Evolutionary conservation across 106 monocot species (phyloP).

Genomic region (Hemerocallis citrina): DNA sequence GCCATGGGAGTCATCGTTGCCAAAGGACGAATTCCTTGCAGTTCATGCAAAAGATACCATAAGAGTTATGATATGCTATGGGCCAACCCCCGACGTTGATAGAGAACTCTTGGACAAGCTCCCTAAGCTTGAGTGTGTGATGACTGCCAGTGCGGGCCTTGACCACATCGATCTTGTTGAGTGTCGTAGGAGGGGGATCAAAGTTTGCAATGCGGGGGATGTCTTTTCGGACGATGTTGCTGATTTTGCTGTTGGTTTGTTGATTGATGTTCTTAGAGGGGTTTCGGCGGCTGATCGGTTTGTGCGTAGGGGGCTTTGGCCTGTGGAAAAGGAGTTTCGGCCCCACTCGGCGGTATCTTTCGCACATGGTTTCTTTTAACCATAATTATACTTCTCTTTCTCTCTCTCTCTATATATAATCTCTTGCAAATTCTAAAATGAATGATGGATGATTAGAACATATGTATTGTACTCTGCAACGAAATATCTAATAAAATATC

Average conservation of each 20-base stretch:
- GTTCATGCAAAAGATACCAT: no score
- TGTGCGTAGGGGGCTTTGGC: constrained; percentile 27
- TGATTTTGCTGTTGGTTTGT: constrained; percentile 33
- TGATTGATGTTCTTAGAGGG: constrained; percentile 31
- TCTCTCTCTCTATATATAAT: no score
- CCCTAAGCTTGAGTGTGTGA: constrained; percentile 5
- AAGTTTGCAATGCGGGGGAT: constrained; percentile 25
- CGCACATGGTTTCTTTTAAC: no score
- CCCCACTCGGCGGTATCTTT: no score
- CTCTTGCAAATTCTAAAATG: no score
- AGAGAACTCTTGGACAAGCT: background rate
- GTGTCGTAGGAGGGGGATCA: constrained; percentile 27
- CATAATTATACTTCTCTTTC: no score
- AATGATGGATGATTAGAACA: no score
- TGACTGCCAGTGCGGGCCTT: constrained; percentile 16
- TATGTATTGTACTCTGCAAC: no score
- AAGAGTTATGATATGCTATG: no score
- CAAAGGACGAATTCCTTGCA: no score
- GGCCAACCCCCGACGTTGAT: background rate
- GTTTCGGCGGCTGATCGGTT: constrained; percentile 28
- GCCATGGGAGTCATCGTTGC: no score
- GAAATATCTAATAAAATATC: no score
- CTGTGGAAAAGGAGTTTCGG: constrained; percentile 11
- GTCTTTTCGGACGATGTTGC: constrained; percentile 27
- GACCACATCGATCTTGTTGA: constrained; percentile 32